phyloP scores from a whole-genome alignment of 345 rosid species.

The Pistacia atlantica region DNA sequence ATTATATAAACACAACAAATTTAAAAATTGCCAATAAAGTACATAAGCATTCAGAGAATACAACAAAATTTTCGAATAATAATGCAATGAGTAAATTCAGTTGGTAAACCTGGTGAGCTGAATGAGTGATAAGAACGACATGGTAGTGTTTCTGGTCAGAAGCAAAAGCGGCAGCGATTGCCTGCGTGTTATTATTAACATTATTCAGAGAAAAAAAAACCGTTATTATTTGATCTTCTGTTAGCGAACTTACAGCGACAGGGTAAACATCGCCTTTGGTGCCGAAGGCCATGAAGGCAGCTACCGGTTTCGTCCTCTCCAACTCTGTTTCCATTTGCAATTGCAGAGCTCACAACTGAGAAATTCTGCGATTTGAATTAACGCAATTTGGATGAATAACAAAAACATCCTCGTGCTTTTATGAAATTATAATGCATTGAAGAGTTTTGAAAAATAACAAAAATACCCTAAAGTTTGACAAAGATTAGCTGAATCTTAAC shows the following conservation, averaged over 20 bases:
- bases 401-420: too few relatives aligned
- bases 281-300: conserved; percentile 85
- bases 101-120: conserved; percentile 64
- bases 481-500: too few relatives aligned
- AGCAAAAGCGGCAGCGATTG: conserved; percentile 78
- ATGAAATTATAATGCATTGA: too few relatives aligned
- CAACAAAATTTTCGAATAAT: too few relatives aligned
- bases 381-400: too few relatives aligned
- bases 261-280: conserved; percentile 87
- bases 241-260: conserved; percentile 51
- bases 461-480: too few relatives aligned
- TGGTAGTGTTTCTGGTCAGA: conserved; percentile 48
- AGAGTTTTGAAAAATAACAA: too few relatives aligned
- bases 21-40: background rate
- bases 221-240: too few relatives aligned
- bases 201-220: background rate
- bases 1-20: background rate
- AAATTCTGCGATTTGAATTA: too few relatives aligned
- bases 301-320: conserved; percentile 47
- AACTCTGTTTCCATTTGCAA: conserved; percentile 15
- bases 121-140: conserved; percentile 73
- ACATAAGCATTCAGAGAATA: background rate
- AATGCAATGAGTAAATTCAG: background rate
- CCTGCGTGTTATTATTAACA: conserved; percentile 40
- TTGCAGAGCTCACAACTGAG: background rate